Evolutionary conservation across 192 early-diverging fungal species (phyloP).

Genomic region (Gigaspora rosea): DNA sequence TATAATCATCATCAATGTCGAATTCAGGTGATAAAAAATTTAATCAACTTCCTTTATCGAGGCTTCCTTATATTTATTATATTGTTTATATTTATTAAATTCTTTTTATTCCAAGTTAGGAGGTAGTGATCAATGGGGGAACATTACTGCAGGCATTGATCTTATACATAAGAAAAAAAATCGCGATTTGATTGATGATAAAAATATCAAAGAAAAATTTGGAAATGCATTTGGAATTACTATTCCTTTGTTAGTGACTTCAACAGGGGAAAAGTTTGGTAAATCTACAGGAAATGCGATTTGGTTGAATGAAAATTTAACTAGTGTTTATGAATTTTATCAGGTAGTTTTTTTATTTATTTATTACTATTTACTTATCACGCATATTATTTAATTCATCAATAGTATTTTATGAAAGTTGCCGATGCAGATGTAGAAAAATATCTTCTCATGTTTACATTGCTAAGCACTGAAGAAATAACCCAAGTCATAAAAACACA

Average conservation of each 20-base stretch:
- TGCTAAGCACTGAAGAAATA: conserved; percentile 68
- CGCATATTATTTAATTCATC: background rate
- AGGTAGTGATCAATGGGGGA: conserved; percentile 98
- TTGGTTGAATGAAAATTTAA: conserved; percentile 83
- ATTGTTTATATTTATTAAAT: background rate
- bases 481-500: conserved; percentile 63
- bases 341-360: conserved; percentile 60
- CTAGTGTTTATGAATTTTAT: conserved; percentile 88
- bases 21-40: conserved; percentile 56
- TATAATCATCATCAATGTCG: conserved; percentile 62
- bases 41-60: background rate
- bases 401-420: conserved; percentile 83
- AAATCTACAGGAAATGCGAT: conserved; percentile 96
- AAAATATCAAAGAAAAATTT: conserved; percentile 20
- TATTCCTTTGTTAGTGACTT: conserved; percentile 81
- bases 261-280: conserved; percentile 95
- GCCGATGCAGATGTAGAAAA: conserved; percentile 77
- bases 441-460: conserved; percentile 81
- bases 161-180: conserved; percentile 71
- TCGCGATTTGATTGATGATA: conserved; percentile 9
- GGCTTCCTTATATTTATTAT: background rate
- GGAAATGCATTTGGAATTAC: conserved; percentile 77
- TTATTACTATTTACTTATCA: background rate
- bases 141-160: conserved; percentile 92
- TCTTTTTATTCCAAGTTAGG: conserved; percentile 61